Conservation (phyloP, 2,329 filamentous ascomycete species). For the Hypomyces perniciosus region DNA sequence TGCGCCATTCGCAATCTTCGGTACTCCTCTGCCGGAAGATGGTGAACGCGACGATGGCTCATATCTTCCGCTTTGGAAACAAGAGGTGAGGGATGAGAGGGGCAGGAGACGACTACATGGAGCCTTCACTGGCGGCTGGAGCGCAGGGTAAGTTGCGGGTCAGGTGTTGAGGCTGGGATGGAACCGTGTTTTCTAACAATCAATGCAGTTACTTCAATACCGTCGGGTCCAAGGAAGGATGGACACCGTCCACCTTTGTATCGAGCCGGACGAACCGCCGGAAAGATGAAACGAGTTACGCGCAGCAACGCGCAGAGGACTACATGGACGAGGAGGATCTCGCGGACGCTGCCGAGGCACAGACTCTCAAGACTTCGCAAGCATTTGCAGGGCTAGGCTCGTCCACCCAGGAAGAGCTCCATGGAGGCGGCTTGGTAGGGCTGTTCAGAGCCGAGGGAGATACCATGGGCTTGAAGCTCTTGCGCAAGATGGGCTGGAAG, state of each 20-base stretch:
- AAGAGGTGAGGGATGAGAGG: slow-evolving; percentile 89
- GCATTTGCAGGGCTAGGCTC: slow-evolving; percentile 72
- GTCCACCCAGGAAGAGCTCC: slow-evolving; percentile 48
- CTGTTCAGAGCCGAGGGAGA: slow-evolving; percentile 68
- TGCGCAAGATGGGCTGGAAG: slow-evolving; percentile 93
- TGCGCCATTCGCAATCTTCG: slow-evolving; percentile 72
- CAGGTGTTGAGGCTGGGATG: not conserved
- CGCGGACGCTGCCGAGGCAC: slow-evolving; percentile 74
- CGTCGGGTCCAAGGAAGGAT: slow-evolving; percentile 96
- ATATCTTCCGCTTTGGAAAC: slow-evolving; percentile 95
- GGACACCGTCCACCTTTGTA: slow-evolving; percentile 86
- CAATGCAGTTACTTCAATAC: slow-evolving; percentile 82
- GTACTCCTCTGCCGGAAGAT: slow-evolving; percentile 80
- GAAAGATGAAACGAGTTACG: slow-evolving; percentile 52
- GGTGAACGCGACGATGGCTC: slow-evolving; percentile 82
- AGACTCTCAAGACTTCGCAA: slow-evolving; percentile 64
- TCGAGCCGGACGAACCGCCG: slow-evolving; percentile 78
- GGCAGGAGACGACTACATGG: slow-evolving; percentile 89
- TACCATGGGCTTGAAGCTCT: slow-evolving; percentile 77
- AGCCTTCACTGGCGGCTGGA: slow-evolving; percentile 94
- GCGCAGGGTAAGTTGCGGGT: slow-evolving; percentile 67
- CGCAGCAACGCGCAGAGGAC: slow-evolving; percentile 69
- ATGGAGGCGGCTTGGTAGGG: slow-evolving; percentile 56
- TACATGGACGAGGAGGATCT: slow-evolving; percentile 99
- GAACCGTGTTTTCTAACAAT: slow-evolving; percentile 4